A percentile compares a stretch with the other conserved stretches of the same genome.
phyloP scores from a whole-genome alignment of 441 rosid genomes.

The Erysimum cheiri region DNA sequence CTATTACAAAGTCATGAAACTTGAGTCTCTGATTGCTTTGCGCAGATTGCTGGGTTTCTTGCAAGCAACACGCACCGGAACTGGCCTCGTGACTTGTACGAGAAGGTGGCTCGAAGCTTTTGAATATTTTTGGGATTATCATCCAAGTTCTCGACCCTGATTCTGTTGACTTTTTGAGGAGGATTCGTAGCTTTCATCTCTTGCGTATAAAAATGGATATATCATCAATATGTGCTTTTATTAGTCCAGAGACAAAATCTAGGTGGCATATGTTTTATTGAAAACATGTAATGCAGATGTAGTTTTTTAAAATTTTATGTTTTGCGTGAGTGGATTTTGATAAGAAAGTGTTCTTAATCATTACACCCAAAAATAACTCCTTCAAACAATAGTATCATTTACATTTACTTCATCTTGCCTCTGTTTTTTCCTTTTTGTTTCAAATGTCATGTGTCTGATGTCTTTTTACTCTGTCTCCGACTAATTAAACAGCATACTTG shows the following conservation, averaged over 20 bases:
- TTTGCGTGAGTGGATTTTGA: too few species aligned
- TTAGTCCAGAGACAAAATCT: background rate
- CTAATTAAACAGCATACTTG: slow-evolving; percentile 44
- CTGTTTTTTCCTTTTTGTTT: background rate
- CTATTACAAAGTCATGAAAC: slow-evolving; percentile 4
- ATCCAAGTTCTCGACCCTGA: too few species aligned
- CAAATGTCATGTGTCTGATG: slow-evolving; percentile 17
- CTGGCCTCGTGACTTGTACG: slow-evolving; percentile 93
- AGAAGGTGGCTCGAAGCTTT: slow-evolving; percentile 80
- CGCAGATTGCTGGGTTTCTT: slow-evolving; percentile 87
- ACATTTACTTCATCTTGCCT: slow-evolving; percentile 3
- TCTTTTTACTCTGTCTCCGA: slow-evolving; percentile 37
- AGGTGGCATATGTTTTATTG: background rate
- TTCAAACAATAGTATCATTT: slow-evolving; percentile 11
- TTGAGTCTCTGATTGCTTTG: slow-evolving; percentile 31
- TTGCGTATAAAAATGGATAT: background rate
- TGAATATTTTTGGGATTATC: slow-evolving; percentile 45
- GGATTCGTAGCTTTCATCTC: background rate
- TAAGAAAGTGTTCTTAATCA: too few species aligned
- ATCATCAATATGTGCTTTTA: background rate
- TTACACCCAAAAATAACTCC: background rate
- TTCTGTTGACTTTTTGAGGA: background rate
- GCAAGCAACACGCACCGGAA: slow-evolving; percentile 85
- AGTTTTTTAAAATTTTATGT: too few species aligned
- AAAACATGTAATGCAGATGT: background rate